These are phyloP conservation scores for Thermothelomyces thermophilus DNA, from an alignment of 2,329 filamentous ascomycete genomes.

Conservation along the genomic window DNA sequence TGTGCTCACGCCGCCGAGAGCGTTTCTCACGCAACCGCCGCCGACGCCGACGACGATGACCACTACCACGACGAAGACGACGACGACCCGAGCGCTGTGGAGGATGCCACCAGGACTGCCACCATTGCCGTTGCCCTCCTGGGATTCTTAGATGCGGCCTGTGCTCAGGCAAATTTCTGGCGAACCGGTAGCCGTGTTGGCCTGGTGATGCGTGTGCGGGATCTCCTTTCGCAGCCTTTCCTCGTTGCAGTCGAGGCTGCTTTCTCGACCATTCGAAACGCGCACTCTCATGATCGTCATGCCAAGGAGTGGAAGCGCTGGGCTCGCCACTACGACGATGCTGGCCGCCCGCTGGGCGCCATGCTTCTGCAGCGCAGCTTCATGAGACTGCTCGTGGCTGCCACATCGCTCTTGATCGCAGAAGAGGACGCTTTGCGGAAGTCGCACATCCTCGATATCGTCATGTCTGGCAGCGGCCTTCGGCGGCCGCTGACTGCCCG, in stretches of 20 bases:
- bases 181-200: slow-evolving; percentile 63
- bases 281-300: slow-evolving; percentile 56
- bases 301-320: slow-evolving; percentile 85
- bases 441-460: slow-evolving; percentile 64
- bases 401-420: slow-evolving; percentile 65
- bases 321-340: slow-evolving; percentile 71
- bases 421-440: slow-evolving; percentile 53
- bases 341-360: slow-evolving; percentile 75
- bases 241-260: slow-evolving; percentile 82
- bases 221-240: slow-evolving; percentile 75
- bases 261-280: slow-evolving; percentile 83
- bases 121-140: slow-evolving; percentile 79
- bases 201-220: slow-evolving; percentile 64
- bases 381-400: slow-evolving; percentile 74
- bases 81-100: slow-evolving; percentile 52
- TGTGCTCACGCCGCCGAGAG: slow-evolving; percentile 57
- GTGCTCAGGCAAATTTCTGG: slow-evolving; percentile 77
- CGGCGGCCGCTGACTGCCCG: slow-evolving; percentile 37
- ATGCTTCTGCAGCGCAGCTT: slow-evolving; percentile 88
- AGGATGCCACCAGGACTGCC: slow-evolving; percentile 62
- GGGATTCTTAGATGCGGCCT: slow-evolving; percentile 80
- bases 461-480: slow-evolving; percentile 53
- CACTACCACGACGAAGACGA: too few relatives aligned
- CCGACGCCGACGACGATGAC: slow-evolving; percentile 51
- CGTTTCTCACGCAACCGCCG: slow-evolving; percentile 46